Base-by-base conservation (phyloP, 768 basidiomycete species). In the Naematelia aurantialba region DNA sequence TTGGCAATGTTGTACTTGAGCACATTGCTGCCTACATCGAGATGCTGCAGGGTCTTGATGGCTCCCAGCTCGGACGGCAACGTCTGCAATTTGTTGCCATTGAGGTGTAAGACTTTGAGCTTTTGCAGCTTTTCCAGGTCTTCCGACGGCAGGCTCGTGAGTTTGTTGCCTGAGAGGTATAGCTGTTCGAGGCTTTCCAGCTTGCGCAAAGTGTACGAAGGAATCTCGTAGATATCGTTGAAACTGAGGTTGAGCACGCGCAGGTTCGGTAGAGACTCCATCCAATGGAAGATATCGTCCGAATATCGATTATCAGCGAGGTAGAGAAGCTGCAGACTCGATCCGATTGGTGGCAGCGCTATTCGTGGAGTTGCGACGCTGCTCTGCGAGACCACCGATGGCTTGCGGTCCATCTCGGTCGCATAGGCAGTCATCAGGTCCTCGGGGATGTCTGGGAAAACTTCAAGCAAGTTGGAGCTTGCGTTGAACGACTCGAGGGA, bases 1-100 rank as follows among this genome's bases (percentile, higher is more conserved):
- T 99, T 99, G 66, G 90, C 89, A 67, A 96, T 91, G 74, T 98
- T 99, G 78, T 98, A 98, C 82, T 89, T 90, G 77, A 99, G 80
- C 54, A 85, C 77, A 75, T 99, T 99, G 75, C 87, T 92, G 5
- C 96, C 93, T 3, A 89, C 93, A 72, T 99, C 96, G 66, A 99
- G 81, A 29, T 88, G 84, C 54, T 82, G 83, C 69, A 99, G 79
- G 48, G 82, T 85, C 72, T 83, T 82, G 59, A 96, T 83, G 73
- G 90, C 89, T 39, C 86, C 87, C 49, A 99, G 76, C 74, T 97
- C 96, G 56, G 89, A 86, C 3, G 96, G 96, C 3, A 98, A 78
- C 8, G 90, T 93, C 78, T 91, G 89, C 31, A 99, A 79, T 75
- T 86, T 85, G 79, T 99, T 99, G 29, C 91, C 94, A 65, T 98